Percentiles rank a stretch among this genome's conserved stretches.
phyloP scores from a whole-genome alignment of 2,329 filamentous ascomycete species.

The Lanzia echinophila region DNA sequence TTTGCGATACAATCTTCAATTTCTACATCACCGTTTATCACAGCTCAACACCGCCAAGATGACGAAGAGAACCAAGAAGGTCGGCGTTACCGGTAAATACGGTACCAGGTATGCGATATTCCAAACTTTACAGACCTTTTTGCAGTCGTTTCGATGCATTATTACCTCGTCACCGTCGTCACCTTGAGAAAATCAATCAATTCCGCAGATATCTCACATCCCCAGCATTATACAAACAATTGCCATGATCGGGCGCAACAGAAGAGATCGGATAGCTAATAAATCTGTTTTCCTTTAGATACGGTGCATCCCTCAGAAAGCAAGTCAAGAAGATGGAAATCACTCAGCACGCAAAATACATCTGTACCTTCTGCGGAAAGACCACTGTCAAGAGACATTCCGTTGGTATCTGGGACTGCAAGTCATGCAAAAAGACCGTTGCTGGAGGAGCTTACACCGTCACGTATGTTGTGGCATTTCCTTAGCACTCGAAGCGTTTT shows the following conservation, averaged over 20 bases:
- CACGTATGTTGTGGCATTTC: conserved; percentile 62
- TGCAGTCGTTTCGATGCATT: neutral
- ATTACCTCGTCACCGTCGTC: neutral
- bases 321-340: conserved; percentile 99
- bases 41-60: conserved; percentile 55
- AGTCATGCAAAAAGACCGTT: conserved; percentile 87
- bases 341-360: conserved; percentile 94
- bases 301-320: conserved; percentile 99
- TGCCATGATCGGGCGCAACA: neutral
- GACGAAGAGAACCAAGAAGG: conserved; percentile 97
- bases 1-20: conserved; percentile 14
- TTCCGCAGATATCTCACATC: neutral
- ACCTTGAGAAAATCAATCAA: neutral
- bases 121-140: conserved; percentile 13
- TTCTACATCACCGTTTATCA: conserved; percentile 22
- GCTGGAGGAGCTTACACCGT: conserved; percentile 93
- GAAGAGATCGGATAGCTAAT: conserved; percentile 16
- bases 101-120: conserved; percentile 72
- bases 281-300: conserved; percentile 46
- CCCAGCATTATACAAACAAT: neutral
- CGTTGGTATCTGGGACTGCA: conserved; percentile 97
- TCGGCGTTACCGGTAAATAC: conserved; percentile 98
- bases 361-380: conserved; percentile 99
- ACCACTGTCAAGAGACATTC: conserved; percentile 83
- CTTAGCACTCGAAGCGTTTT: neutral